A percentile compares a stretch with the other conserved stretches of the same genome.
phyloP scores from a whole-genome alignment of 495 filamentous ascomycete genomes.

The Tuber magnatum region DNA sequence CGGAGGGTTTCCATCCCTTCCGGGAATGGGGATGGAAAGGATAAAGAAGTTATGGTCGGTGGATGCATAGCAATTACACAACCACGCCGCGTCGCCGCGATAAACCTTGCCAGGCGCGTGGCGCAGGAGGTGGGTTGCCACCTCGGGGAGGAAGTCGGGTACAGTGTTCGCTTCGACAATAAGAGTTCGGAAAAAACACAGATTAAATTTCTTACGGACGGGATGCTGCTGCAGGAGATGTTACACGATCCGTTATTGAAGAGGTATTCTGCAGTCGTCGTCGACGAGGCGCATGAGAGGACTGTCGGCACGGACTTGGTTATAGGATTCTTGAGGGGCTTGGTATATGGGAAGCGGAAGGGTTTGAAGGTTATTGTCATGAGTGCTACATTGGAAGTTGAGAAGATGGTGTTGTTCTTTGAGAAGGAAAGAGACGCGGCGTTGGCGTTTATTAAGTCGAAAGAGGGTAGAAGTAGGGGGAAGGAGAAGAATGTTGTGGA shows the following conservation, averaged over 20 bases:
- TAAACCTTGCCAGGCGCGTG: conserved; percentile 82
- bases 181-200: conserved; percentile 59
- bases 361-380: conserved; percentile 81
- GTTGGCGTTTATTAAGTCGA: conserved; percentile 1
- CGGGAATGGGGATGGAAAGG: conserved; percentile 13
- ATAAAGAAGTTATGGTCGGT: conserved; percentile 56
- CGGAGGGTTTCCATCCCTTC: conserved; percentile 44
- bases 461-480: conserved; percentile 7
- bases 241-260: conserved; percentile 73
- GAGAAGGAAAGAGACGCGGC: conserved; percentile 36
- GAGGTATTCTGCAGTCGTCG: conserved; percentile 80
- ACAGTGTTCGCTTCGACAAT: conserved; percentile 89
- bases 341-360: conserved; percentile 34
- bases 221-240: conserved; percentile 93
- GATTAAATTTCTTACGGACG: conserved; percentile 94
- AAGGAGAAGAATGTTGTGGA: not conserved
- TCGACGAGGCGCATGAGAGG: conserved; percentile 96
- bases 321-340: conserved; percentile 68
- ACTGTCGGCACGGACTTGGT: conserved; percentile 93
- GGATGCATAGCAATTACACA: conserved; percentile 94
- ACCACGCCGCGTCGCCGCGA: conserved; percentile 86
- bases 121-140: conserved; percentile 84
- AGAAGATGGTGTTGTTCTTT: conserved; percentile 69
- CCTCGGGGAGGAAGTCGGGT: conserved; percentile 69
- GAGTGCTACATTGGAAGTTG: conserved; percentile 91